Conservation (phyloP, 306 rosid genomes). For the Sechiopsis laciniata region DNA sequence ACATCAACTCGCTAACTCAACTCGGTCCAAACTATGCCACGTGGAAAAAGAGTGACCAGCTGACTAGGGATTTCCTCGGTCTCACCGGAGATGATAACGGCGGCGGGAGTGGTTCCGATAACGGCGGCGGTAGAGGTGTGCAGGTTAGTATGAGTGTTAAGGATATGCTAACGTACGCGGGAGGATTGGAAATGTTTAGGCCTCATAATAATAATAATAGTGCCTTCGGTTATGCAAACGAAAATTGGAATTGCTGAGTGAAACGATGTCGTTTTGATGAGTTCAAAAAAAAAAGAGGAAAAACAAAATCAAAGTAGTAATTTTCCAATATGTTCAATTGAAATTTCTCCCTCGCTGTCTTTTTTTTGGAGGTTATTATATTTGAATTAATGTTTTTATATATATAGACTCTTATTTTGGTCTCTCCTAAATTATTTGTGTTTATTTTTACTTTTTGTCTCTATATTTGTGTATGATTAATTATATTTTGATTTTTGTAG, state of each 20-base stretch:
- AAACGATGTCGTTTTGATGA: slow-evolving; percentile 10
- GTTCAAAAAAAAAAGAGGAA: too few relatives aligned
- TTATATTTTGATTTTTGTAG: not conserved
- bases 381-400: not conserved
- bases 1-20: slow-evolving; percentile 30
- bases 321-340: slow-evolving; percentile 5
- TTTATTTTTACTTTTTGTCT: not conserved
- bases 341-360: not conserved
- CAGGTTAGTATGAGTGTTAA: slow-evolving; percentile 40
- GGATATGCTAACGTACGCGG: slow-evolving; percentile 60
- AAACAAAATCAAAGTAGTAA: not conserved
- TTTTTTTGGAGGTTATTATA: not conserved
- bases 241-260: slow-evolving; percentile 18
- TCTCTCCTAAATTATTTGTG: not conserved
- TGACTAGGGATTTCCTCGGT: slow-evolving; percentile 89
- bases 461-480: not conserved
- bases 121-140: slow-evolving; percentile 8
- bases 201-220: slow-evolving; percentile 14
- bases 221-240: slow-evolving; percentile 58
- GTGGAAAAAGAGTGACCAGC: slow-evolving; percentile 46
- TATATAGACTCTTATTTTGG: not conserved
- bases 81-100: slow-evolving; percentile 38
- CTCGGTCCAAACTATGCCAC: slow-evolving; percentile 23
- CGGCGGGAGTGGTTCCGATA: too few relatives aligned
- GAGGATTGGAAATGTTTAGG: slow-evolving; percentile 40